Conservation (phyloP, 2,329 filamentous ascomycete species). For the Penicillium sp. region DNA sequence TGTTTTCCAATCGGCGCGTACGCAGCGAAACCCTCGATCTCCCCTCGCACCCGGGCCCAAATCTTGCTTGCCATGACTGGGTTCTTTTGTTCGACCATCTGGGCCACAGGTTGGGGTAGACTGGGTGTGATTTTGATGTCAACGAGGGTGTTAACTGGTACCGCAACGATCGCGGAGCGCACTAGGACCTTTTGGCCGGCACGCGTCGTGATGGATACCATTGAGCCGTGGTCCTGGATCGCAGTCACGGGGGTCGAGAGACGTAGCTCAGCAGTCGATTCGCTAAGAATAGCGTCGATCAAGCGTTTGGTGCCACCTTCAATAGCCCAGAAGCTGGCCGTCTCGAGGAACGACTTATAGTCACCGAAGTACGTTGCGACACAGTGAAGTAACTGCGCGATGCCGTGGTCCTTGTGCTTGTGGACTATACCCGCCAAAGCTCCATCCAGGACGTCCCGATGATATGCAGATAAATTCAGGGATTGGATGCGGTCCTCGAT, state of each 20-base stretch:
- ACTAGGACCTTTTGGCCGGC: background rate
- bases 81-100: background rate
- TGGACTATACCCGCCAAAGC: constrained; percentile 13
- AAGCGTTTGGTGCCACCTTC: constrained; percentile 1
- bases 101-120: background rate
- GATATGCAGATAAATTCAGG: background rate
- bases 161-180: background rate
- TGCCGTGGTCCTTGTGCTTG: constrained; percentile 11
- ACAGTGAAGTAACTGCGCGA: constrained; percentile 14
- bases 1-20: background rate
- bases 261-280: constrained; percentile 1
- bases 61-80: background rate
- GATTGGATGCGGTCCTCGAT: constrained; percentile 14
- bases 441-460: constrained; percentile 16
- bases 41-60: background rate
- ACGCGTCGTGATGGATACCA: background rate
- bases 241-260: constrained; percentile 1
- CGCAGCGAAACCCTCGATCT: background rate
- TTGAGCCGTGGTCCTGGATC: background rate
- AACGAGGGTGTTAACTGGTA: background rate
- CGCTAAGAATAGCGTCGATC: background rate
- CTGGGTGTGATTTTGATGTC: background rate
- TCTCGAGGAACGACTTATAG: constrained; percentile 2
- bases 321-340: constrained; percentile 1
- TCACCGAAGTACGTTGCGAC: constrained; percentile 14